Evolutionary conservation across 2,329 filamentous ascomycete genomes (phyloP), one percentile per base, ranked within the genome.

Genomic region (Didymella lethalis): DNA sequence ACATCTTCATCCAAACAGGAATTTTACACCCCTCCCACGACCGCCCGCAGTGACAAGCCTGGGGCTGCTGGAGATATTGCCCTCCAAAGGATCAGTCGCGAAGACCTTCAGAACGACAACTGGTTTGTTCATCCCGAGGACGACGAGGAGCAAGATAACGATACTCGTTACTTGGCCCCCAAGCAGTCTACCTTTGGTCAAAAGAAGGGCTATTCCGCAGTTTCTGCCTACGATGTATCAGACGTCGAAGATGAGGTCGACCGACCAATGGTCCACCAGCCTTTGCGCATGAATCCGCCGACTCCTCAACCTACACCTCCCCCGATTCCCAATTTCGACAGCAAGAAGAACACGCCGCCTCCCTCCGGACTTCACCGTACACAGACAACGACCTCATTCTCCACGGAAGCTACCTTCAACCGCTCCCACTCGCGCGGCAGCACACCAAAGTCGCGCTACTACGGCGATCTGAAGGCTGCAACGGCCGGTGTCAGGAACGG

Each of bases 211-310:
- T 75, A 76, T 61, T 70, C 68, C 28, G 64, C 64, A 0, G 54
- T 77, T 6, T 64, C 72, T 1, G 54, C 65, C 3, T 70, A 71
- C 34, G 68, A 74, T 51, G 55, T 67, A 4, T 72, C 72, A 0
- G 71, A 76, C 36, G 55, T 71, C 10, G 67, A 70, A 29, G 63
- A 67, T n/a, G 68, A 74, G 32, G 50, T 54, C n/a, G 60, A 65
- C 3, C 58, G 64, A 8, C 61, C 67, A n/a, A 68, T 77, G 47
- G 60, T 75, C 31, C 77, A 75, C 14, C 74, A 79, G 57, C 80
- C 81, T 1, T 73, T 83, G 7, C 75, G 78, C 45, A 82, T 82
- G 79, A 81, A 82, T 62, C 81, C 81, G 4, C 80, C 81, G 1
- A 66, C 63, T 29, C 58, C 58, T 2, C 79, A 76, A 12, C 72